Percentiles rank a stretch among this genome's conserved stretches.
These are phyloP conservation scores for Durusdinium trenchii DNA, from an alignment of 73 alveolate species.

Conservation along the genomic window DNA sequence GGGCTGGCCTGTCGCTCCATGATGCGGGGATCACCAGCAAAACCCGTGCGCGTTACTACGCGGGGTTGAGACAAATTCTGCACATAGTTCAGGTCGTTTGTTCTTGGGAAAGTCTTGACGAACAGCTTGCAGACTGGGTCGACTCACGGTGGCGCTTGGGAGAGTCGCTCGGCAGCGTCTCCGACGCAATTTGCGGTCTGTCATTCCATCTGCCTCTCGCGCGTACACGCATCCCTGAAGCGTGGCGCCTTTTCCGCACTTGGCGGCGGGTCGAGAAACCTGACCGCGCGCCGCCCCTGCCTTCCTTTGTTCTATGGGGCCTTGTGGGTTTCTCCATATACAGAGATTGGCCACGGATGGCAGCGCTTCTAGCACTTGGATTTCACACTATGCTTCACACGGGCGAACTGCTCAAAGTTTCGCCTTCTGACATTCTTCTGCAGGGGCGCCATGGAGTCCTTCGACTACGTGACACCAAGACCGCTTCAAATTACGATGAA, in stretches of 20 bases:
- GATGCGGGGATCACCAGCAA: neutral
- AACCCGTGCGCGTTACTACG: neutral
- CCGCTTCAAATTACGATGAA: neutral
- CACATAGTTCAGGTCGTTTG: neutral
- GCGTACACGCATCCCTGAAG: neutral
- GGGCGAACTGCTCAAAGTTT: neutral
- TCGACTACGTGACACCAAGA: neutral
- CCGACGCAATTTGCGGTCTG: conserved; percentile 15
- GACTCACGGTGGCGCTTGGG: neutral
- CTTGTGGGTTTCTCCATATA: neutral
- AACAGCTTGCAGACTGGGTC: neutral
- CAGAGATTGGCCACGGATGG: neutral
- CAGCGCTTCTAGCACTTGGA: neutral
- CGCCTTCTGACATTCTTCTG: neutral
- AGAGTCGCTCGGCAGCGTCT: neutral
- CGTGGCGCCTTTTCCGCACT: neutral
- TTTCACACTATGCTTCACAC: conserved; percentile 1
- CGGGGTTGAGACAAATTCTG: neutral
- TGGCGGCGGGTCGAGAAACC: conserved; percentile 34
- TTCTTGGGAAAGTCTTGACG: neutral
- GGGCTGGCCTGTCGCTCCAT: neutral
- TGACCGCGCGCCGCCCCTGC: neutral
- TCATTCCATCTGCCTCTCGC: neutral
- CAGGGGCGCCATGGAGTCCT: neutral
- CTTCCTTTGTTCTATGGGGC: neutral